A percentile compares a stretch with the other conserved stretches of the same genome.
These are phyloP conservation scores for Polygonum aviculare DNA, from an alignment of 148 eudicot genomes.

Conservation along the genomic window DNA sequence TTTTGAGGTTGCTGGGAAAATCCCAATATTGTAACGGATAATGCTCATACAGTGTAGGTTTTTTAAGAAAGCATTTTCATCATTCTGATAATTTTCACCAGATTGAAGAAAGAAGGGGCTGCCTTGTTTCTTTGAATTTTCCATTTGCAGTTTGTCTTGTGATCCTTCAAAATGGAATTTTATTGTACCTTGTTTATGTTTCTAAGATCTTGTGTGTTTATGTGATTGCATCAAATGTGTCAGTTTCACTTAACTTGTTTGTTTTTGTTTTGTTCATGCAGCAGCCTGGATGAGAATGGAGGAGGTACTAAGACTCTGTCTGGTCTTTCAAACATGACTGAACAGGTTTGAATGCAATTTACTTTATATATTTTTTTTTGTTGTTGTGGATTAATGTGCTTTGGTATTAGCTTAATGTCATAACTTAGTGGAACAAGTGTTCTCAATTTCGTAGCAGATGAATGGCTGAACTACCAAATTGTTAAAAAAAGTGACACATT, in stretches of 20 bases:
- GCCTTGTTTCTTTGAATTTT: not conserved
- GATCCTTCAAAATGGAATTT: not conserved
- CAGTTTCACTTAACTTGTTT: conserved; percentile 1
- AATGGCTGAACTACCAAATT: not conserved
- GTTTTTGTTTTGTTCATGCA: conserved; percentile 21
- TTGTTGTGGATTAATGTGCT: not conserved
- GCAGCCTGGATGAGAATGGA: conserved; percentile 28
- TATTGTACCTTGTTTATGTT: not conserved
- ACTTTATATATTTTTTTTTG: not conserved
- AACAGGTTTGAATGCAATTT: conserved; percentile 35
- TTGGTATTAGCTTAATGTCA: not conserved
- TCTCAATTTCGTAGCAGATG: not conserved
- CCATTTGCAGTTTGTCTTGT: not conserved
- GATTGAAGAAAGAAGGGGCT: not conserved
- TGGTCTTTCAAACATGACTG: conserved; percentile 20
- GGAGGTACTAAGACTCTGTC: conserved; percentile 20
- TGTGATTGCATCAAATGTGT: not conserved
- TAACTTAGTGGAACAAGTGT: not conserved
- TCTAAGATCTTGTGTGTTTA: not conserved
- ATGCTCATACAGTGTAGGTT: conserved; percentile 27
- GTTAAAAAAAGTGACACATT: not conserved
- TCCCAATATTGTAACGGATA: conserved; percentile 11
- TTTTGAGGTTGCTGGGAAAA: conserved; percentile 15
- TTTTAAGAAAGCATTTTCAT: not conserved
- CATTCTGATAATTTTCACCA: not conserved